phyloP scores from a whole-genome alignment of 169 alveolate species.

The Miamiensis avidus region DNA sequence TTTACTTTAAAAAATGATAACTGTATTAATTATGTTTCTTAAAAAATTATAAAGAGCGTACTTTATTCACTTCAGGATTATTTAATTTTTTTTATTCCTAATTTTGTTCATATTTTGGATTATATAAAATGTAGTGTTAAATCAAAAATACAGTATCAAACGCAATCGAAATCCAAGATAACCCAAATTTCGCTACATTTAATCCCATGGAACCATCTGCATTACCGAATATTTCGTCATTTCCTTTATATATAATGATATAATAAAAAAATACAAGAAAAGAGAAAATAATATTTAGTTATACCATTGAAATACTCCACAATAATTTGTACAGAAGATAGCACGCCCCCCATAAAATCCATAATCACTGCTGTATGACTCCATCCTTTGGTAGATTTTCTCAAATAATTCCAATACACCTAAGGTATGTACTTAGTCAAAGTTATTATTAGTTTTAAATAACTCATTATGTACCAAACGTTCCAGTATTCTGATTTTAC shows the following conservation, averaged over 20 bases:
- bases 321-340: conserved; percentile 56
- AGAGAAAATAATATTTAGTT: no score
- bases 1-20: no score
- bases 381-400: conserved; percentile 84
- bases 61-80: background rate
- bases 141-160: conserved; percentile 68
- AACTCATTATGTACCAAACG: conserved; percentile 63
- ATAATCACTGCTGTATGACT: conserved; percentile 61
- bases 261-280: no score
- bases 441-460: conserved; percentile 71
- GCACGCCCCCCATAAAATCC: conserved; percentile 80
- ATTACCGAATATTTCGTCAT: background rate
- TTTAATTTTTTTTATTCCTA: background rate
- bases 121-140: conserved; percentile 72
- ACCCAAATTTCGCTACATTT: conserved; percentile 67
- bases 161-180: conserved; percentile 56
- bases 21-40: no score
- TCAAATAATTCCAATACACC: conserved; percentile 61
- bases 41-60: no score
- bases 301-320: conserved; percentile 58
- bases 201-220: conserved; percentile 30
- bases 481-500: conserved; percentile 20
- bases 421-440: conserved; percentile 77
- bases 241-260: background rate
- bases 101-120: background rate